phyloP scores from a whole-genome alignment of 495 filamentous ascomycete genomes.

The Hyaloscypha variabilis region DNA sequence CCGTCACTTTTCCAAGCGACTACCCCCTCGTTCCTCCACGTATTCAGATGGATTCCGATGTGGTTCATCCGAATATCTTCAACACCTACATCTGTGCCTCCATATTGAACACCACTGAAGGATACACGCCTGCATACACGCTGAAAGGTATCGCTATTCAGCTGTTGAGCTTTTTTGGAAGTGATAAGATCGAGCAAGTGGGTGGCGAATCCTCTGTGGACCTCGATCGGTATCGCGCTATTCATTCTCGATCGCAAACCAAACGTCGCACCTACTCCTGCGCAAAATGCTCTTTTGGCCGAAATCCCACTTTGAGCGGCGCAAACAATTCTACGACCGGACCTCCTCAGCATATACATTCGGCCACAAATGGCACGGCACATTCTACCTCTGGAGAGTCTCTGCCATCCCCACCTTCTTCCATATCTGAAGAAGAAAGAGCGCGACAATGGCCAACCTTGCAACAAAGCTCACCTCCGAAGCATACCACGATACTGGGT shows the following conservation, averaged over 20 bases:
- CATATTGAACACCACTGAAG: conserved; percentile 44
- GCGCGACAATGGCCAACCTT: neutral
- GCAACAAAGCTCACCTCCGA: neutral
- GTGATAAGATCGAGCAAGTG: conserved; percentile 49
- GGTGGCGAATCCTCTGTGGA: conserved; percentile 14
- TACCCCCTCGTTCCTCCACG: conserved; percentile 49
- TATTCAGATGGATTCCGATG: conserved; percentile 50
- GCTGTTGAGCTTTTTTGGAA: conserved; percentile 62
- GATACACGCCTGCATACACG: conserved; percentile 53
- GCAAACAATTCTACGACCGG: too few species aligned
- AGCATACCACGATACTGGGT: neutral
- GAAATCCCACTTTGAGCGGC: too few species aligned
- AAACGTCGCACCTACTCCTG: neutral
- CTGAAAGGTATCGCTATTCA: conserved; percentile 53
- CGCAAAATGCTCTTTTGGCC: conserved; percentile 2
- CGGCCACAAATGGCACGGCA: neutral
- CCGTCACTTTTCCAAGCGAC: conserved; percentile 27
- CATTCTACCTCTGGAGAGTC: too few species aligned
- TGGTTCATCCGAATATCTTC: conserved; percentile 57
- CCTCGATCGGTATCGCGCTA: conserved; percentile 9
- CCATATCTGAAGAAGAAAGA: neutral
- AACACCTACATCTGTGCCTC: conserved; percentile 50
- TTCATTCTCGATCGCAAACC: neutral
- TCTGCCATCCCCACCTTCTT: neutral
- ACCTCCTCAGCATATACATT: too few species aligned